Evolutionary conservation across 164 flowering plant genomes (phyloP).

Genomic region (Vitis rotundifolia): DNA sequence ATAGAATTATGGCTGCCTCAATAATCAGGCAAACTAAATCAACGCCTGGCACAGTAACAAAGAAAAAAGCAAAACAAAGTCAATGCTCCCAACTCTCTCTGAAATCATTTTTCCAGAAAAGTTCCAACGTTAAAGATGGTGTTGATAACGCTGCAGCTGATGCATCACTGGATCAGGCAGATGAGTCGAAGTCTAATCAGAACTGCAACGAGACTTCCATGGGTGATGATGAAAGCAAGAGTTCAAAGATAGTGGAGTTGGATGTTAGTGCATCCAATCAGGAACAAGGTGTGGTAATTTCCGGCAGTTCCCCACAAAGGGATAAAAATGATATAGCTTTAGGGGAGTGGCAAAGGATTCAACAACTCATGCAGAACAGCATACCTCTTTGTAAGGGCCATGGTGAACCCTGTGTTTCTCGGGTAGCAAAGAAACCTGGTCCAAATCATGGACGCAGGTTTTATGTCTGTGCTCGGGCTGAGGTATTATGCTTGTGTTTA

Average conservation of each 20-base stretch:
- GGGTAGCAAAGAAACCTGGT: constrained; percentile 88
- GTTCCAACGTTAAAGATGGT: constrained; percentile 19
- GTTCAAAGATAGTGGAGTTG: constrained; percentile 6
- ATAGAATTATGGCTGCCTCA: constrained; percentile 4
- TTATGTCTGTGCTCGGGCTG: constrained; percentile 89
- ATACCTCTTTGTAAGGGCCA: constrained; percentile 94
- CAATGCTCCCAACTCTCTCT: constrained; percentile 68
- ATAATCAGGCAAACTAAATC: constrained; percentile 16
- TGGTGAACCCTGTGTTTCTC: constrained; percentile 81
- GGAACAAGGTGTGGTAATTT: constrained; percentile 26
- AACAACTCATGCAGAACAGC: constrained; percentile 77
- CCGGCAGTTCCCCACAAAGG: constrained; percentile 25
- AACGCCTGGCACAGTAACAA: constrained; percentile 19
- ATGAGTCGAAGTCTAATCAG: constrained; percentile 11
- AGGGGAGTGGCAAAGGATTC: constrained; percentile 91
- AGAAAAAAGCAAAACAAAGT: constrained; percentile 50
- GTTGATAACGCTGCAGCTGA: constrained; percentile 12
- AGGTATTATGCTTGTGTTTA: constrained; percentile 49
- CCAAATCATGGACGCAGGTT: constrained; percentile 83
- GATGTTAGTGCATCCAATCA: constrained; percentile 18
- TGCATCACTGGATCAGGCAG: constrained; percentile 22
- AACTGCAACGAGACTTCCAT: constrained; percentile 15
- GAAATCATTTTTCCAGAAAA: constrained; percentile 71
- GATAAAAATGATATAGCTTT: constrained; percentile 52
- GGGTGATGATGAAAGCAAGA: constrained; percentile 13